Percentiles rank a stretch among this genome's conserved stretches.
Evolutionary conservation across 2,329 filamentous ascomycete genomes (phyloP).

Genomic region (Torrubiellomyces zombiae): DNA sequence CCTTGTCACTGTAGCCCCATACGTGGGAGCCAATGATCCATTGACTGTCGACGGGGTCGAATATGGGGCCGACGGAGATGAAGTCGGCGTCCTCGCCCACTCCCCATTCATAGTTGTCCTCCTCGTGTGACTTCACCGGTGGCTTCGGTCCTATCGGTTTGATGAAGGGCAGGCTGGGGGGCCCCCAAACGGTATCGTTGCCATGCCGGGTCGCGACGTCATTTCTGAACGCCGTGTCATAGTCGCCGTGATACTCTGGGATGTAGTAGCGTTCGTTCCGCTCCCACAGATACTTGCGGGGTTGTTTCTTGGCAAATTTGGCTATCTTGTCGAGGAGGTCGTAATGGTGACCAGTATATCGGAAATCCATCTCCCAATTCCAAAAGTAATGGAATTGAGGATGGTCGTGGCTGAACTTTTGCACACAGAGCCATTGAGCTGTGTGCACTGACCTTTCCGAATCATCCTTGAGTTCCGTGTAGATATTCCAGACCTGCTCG

Average conservation of each 20-base stretch:
- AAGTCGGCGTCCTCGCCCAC: slow-evolving; percentile 61
- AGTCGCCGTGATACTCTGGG: slow-evolving; percentile 49
- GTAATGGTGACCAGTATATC: slow-evolving; percentile 68
- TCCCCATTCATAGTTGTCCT: slow-evolving; percentile 61
- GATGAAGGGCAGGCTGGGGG: slow-evolving; percentile 40
- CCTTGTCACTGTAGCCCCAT: slow-evolving; percentile 43
- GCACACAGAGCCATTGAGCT: slow-evolving; percentile 54
- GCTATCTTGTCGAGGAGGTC: slow-evolving; percentile 53
- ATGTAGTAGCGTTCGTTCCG: slow-evolving; percentile 59
- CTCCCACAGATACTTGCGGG: slow-evolving; percentile 58
- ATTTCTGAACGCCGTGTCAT: slow-evolving; percentile 48
- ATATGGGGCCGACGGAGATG: slow-evolving; percentile 63
- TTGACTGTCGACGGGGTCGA: slow-evolving; percentile 54
- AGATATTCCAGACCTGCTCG: slow-evolving; percentile 57
- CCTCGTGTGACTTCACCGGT: slow-evolving; percentile 35
- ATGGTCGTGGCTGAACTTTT: slow-evolving; percentile 59
- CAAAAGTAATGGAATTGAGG: slow-evolving; percentile 69
- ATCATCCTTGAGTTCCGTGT: slow-evolving; percentile 54
- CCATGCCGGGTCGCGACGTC: slow-evolving; percentile 38
- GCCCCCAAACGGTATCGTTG: slow-evolving; percentile 48
- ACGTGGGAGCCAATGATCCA: slow-evolving; percentile 57
- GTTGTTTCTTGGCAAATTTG: slow-evolving; percentile 48
- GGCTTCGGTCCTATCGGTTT: slow-evolving; percentile 47
- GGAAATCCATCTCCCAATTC: slow-evolving; percentile 78
- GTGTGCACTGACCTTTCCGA: slow-evolving; percentile 36